Evolutionary conservation across 306 rosid species (phyloP).

Genomic region (Cucumis sativus): Cucumber_9930_V3 NC_026660.2:13172001-13172500

Average conservation of each 20-base stretch:
- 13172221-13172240: not conserved
- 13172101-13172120: slow-evolving; percentile 37
- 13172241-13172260: not conserved
- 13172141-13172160: slow-evolving; percentile 13
- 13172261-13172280: not conserved
- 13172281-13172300: not conserved
- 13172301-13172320: not conserved
- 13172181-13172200: not conserved
- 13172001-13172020: not conserved
- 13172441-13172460: not conserved
- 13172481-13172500: not conserved
- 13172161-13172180: not conserved
- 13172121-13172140: slow-evolving; percentile 58
- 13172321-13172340: not conserved
- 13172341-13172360: not conserved
- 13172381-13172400: not conserved
- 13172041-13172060: slow-evolving; percentile 45
- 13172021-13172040: slow-evolving; percentile 43
- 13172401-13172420: not conserved
- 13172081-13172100: slow-evolving; percentile 35
- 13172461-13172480: not conserved
- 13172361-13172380: not conserved
- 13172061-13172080: slow-evolving; percentile 47
- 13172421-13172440: not conserved
- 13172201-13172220: not conserved